Base-by-base conservation (phyloP, 2,329 filamentous ascomycete genomes). In the Epichloe typhina region DNA sequence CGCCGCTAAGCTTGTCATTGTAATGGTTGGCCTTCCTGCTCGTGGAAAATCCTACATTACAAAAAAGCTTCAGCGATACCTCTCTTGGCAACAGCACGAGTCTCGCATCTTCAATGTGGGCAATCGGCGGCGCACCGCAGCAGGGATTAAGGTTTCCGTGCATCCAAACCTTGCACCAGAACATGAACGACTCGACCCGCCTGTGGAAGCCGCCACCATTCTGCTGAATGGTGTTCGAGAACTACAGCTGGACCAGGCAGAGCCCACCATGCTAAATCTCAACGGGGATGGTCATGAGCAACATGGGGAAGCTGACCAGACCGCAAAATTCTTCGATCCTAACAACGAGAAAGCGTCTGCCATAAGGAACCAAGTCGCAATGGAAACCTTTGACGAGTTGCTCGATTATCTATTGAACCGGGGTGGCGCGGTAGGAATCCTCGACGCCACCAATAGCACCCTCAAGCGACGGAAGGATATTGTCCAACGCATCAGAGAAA, bases 41-140 rank as follows among this genome's bases (percentile, higher is more conserved):
- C 78, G 93, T 61, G 93, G 93, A 64, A 98, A 98, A 72, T 96
- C 90, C 50, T 98, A 98, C 69, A 95, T 98, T 61, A 97, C 93
- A 97, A 97, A 74, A 98, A 98, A 98, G 72, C 79, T 98, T 55
- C 86, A 93, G 53, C 80, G 93, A 54, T 98, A 97, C 64, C 72
- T 98, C 47, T 91, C 94, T 47, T 98, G 93, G 93, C 82, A 96
- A 62, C 93, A 98, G 64, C 91, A 98, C 68, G 88, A 95, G 62
- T 93, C 90, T 12, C 80, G 78, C 58, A 96, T 98, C 59, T 98
- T 98, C 79, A 98, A 98, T 61, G 93, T 98, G 38, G 93, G 93
- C 54, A 91, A 95, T 67, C 79, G 89, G 62, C 79, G 93, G 60
- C 84, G 93, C 59, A 80, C 90, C 47, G 88, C 84, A 17, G 86